Conservation (phyloP, 257 asterid genomes). For the Capsicum pubescens region DNA sequence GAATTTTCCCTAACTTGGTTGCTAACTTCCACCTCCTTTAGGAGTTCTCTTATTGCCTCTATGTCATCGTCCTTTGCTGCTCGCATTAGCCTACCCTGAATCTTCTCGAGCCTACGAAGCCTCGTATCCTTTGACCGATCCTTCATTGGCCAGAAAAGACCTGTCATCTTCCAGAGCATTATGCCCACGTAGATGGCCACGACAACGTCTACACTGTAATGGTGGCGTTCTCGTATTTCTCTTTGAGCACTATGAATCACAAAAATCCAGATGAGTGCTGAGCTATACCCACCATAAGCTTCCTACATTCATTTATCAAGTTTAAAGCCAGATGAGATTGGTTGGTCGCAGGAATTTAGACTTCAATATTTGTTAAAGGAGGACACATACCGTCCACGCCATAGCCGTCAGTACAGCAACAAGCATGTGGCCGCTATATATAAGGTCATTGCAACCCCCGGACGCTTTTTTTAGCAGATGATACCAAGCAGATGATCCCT, state of each 20-base stretch:
- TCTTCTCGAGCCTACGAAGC: conserved; percentile 65
- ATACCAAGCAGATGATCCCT: conserved; percentile 78
- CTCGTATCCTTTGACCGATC: conserved; percentile 46
- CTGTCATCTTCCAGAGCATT: conserved; percentile 79
- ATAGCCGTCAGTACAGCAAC: conserved; percentile 95
- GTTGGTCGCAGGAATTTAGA: not conserved
- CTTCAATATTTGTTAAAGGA: not conserved
- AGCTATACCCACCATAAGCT: conserved; percentile 89
- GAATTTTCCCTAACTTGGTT: conserved; percentile 46
- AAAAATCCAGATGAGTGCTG: conserved; percentile 79
- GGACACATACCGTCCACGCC: conserved; percentile 91
- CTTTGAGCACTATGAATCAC: conserved; percentile 93
- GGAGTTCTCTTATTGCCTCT: conserved; percentile 66
- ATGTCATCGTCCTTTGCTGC: conserved; percentile 94
- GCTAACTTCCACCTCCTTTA: conserved; percentile 65
- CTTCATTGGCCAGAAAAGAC: conserved; percentile 80
- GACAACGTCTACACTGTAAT: conserved; percentile 84
- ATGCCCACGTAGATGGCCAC: conserved; percentile 95
- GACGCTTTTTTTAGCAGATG: conserved; percentile 82
- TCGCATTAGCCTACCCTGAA: conserved; percentile 62
- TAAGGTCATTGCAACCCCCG: conserved; percentile 96
- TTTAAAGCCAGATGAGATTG: not conserved
- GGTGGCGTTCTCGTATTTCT: conserved; percentile 95
- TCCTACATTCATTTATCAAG: conserved; percentile 55
- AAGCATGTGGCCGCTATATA: conserved; percentile 98